phyloP scores from a whole-genome alignment of 78 protist genomes.

The Guillardia theta region DNA sequence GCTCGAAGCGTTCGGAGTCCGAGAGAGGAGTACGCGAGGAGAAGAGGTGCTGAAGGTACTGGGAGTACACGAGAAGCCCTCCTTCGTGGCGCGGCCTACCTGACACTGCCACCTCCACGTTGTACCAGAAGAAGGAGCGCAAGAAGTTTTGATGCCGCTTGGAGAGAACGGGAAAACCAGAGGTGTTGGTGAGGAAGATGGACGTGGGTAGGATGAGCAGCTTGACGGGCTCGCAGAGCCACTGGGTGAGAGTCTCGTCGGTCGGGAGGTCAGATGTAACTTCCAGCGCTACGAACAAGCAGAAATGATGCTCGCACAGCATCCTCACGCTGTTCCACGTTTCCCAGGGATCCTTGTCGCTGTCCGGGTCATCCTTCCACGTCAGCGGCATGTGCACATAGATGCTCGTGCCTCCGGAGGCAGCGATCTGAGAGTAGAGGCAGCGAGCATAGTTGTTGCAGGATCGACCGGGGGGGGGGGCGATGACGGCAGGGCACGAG shows the following conservation, averaged over 20 bases:
- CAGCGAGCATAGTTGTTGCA: neutral
- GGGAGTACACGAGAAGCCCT: neutral
- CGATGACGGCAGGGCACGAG: constrained; percentile 60
- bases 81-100: neutral
- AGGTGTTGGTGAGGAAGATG: constrained; percentile 63
- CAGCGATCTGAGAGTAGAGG: neutral
- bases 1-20: neutral
- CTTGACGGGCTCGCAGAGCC: constrained; percentile 79
- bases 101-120: neutral
- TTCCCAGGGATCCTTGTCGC: constrained; percentile 56
- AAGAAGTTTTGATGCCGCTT: constrained; percentile 69
- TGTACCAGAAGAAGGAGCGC: constrained; percentile 50
- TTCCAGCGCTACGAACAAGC: constrained; percentile 60
- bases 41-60: neutral
- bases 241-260: constrained; percentile 46
- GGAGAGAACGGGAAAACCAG: constrained; percentile 77
- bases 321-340: constrained; percentile 70
- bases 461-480: constrained; percentile 58
- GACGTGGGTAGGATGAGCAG: constrained; percentile 67
- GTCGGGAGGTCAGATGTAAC: constrained; percentile 57
- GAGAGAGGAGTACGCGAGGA: neutral
- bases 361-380: neutral
- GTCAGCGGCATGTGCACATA: neutral
- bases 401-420: neutral
- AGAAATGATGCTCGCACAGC: constrained; percentile 54